Evolutionary conservation across 1,284 basidiomycete species (phyloP).

Genomic region (Naganishia cerealis): DNA sequence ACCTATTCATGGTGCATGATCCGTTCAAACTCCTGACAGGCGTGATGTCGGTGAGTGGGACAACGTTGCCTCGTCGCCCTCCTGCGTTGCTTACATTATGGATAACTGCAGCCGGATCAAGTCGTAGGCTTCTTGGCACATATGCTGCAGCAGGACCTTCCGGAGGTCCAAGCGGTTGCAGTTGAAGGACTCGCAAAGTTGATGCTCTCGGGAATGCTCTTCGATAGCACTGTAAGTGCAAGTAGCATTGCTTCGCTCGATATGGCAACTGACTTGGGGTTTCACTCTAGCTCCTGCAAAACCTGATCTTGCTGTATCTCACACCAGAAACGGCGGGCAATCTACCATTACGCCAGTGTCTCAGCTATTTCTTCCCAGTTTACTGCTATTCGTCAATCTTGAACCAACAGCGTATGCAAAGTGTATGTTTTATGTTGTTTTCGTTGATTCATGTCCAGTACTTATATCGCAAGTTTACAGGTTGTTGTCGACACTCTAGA

Average conservation of each 20-base stretch:
- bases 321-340: slow-evolving; percentile 83
- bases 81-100: not conserved
- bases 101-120: slow-evolving; percentile 61
- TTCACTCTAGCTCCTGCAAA: slow-evolving; percentile 67
- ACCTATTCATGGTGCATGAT: slow-evolving; percentile 86
- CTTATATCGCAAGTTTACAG: slow-evolving; percentile 53
- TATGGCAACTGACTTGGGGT: not conserved
- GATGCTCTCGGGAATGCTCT: slow-evolving; percentile 78
- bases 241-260: not conserved
- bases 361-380: slow-evolving; percentile 93
- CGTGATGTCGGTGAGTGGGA: slow-evolving; percentile 44
- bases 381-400: slow-evolving; percentile 80
- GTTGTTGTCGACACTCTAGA: slow-evolving; percentile 75
- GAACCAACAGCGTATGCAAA: slow-evolving; percentile 78
- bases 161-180: slow-evolving; percentile 74
- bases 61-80: too few relatives aligned
- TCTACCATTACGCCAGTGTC: slow-evolving; percentile 82
- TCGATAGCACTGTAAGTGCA: slow-evolving; percentile 66
- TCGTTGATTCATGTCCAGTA: not conserved
- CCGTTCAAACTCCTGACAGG: slow-evolving; percentile 56
- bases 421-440: slow-evolving; percentile 57
- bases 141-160: slow-evolving; percentile 70
- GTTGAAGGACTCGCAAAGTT: slow-evolving; percentile 86
- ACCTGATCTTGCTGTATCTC: slow-evolving; percentile 79
- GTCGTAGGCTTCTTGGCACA: slow-evolving; percentile 75